Evolutionary conservation across 805 yeast genomes (phyloP), one percentile per base, ranked within the genome.

Genomic region (Yarrowia keelungensis): DNA sequence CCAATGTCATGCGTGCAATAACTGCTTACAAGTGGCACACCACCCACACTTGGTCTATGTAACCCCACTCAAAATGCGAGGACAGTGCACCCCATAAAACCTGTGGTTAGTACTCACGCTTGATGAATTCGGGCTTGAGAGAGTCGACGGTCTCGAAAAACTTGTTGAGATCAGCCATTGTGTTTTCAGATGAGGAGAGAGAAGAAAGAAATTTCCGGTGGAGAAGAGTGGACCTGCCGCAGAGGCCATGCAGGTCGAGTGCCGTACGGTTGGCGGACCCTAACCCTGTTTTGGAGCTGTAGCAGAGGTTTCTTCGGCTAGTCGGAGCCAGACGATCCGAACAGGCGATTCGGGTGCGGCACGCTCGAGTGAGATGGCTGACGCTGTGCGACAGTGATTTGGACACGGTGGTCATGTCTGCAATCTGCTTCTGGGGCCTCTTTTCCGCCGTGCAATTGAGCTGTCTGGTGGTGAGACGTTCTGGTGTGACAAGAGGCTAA

Each of bases 111-210:
- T 47, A 70, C 71, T 50, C 69, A 45, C 79, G 75, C 38, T 71
- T 61, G 69, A 79, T 76, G 82, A 89, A 93, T 71, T 83, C 79
- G 8, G 93, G 90, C 79, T 91, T 88, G 76, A 91, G 85, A 49
- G 67, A 62, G 46, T 62, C 67, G 50, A 62, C 67, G 50, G 67
- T 49, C 32, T 62, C 67, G 56, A 62, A 62, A 47, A 47, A 62
- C 14, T 51, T 47, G 36, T 19, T 47, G 47, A 62, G 67, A 62
- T 59, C 65, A 59, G 65, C 65, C 65, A 59, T 59, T 59, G 42
- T 35, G 50, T 43, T n/a, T 59, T 8, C 16, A 19, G 65, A 59
- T 43, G 65, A 59, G 19, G 65, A 59, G 42, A 45, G 50, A 59
- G 65, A 59, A 59, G 65, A 59, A 42, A 59, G 42, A 16, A 45